Conservation (phyloP, 352 stramenopile genomes). For the Phytophthora fragariaefolia region DNA sequence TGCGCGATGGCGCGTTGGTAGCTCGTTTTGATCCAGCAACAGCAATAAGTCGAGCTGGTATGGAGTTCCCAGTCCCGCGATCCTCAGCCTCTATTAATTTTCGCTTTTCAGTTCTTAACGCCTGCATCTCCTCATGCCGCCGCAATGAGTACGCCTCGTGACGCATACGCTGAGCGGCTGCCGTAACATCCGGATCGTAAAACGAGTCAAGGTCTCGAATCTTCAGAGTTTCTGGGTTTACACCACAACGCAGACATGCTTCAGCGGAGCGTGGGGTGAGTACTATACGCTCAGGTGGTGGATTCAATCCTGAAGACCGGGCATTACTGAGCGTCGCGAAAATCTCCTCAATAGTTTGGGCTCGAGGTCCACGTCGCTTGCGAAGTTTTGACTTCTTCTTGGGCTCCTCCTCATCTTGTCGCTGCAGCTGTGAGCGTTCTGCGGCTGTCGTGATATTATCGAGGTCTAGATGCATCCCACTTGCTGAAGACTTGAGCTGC, state of each 20-base stretch:
- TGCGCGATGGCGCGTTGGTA: constrained; percentile 20
- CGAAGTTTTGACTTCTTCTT: constrained; percentile 62
- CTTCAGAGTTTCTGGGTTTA: constrained; percentile 93
- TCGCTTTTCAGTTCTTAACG: constrained; percentile 81
- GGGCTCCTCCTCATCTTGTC: constrained; percentile 15
- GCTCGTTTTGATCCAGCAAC: constrained; percentile 13
- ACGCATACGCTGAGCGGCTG: constrained; percentile 91
- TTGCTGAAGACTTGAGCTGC: neutral
- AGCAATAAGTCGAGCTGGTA: constrained; percentile 14
- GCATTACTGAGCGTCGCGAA: constrained; percentile 80
- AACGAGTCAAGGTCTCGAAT: constrained; percentile 94
- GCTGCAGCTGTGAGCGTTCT: neutral
- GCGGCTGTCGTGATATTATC: constrained; percentile 25
- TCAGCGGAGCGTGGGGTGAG: constrained; percentile 91
- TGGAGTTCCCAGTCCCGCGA: neutral
- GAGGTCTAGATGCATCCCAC: constrained; percentile 41
- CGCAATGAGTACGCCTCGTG: constrained; percentile 93
- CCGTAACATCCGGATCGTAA: constrained; percentile 80
- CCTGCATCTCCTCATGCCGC: constrained; percentile 92
- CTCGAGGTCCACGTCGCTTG: constrained; percentile 64
- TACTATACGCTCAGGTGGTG: constrained; percentile 75
- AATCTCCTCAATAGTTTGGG: constrained; percentile 79
- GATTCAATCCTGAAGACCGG: constrained; percentile 73
- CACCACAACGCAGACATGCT: constrained; percentile 88
- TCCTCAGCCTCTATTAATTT: constrained; percentile 66